Base-by-base conservation (phyloP, 768 basidiomycete genomes). In the Lactarius psammicola region DNA sequence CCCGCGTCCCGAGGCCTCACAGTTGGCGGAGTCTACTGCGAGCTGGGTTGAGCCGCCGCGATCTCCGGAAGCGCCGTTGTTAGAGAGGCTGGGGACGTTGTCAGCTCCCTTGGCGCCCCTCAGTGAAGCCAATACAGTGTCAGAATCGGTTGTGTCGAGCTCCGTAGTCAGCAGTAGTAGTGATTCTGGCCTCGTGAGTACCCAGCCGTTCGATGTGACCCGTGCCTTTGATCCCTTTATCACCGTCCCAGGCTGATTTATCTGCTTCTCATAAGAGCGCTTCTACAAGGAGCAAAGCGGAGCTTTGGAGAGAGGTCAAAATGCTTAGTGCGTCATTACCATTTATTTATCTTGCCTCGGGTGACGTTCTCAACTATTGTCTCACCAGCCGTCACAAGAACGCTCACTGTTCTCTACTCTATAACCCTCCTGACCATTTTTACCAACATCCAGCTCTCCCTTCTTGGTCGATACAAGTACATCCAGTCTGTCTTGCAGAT, bases 231-330 rank as follows among this genome's bases (percentile, higher is more conserved):
- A 57, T 10, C 4, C 11, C 10, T 17, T 30, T 62, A 18, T 36
- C 38, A 13, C 46, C 34, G 33, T 56, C 40, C 20, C 49, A 62
- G 57, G 55, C 60, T 53, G 65, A 71, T 60, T 63, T 67, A 55
- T 49, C 65, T 56, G 36, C 67, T 40, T 63, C 69, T 36, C 56
- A 69, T 20, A 69, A 72, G 20, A 68, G 63, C 49, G 5, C 60
- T 33, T 66, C 69, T 49, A 76, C 78, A 30, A 80, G 83, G 67
- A 86, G 84, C n/a, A 94, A 89, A 74, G 84, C 83, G 1, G 89
- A 95, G 71, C 79, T 98, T 8, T 98, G 96, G 96, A 87, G 87
- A 64, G 94, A 97, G 76, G 84, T 97, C 42, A 98, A 97, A 75
- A 84, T 94, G 42, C 85, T 95, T 36, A 87, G 92, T 89, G 72